A percentile compares a stretch with the other conserved stretches of the same genome.
These are phyloP conservation scores for Populus nigra DNA, from an alignment of 345 rosid genomes.

Conservation along the genomic window DNA sequence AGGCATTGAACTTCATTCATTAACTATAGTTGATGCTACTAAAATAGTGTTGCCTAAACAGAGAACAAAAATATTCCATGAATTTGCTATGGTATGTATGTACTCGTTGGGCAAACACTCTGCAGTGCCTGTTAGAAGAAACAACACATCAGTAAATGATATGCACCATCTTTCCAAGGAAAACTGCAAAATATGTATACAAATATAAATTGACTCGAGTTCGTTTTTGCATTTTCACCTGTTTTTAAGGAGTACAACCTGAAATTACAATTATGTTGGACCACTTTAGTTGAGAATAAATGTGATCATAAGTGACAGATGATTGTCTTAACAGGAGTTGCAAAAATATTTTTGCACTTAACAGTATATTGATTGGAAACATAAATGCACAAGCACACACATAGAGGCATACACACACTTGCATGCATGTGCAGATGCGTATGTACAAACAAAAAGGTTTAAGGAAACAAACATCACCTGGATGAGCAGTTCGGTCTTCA, in stretches of 20 bases:
- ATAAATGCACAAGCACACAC: background rate
- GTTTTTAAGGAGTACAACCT: background rate
- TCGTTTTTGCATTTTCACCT: background rate
- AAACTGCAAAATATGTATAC: no score
- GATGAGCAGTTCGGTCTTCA: slow-evolving; percentile 97
- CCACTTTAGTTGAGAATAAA: background rate
- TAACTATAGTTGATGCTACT: background rate
- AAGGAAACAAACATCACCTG: slow-evolving; percentile 60
- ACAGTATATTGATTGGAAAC: background rate
- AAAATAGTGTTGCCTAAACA: background rate
- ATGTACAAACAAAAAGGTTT: background rate
- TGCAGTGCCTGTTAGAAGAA: background rate
- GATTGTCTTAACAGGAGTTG: background rate
- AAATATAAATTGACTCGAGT: no score
- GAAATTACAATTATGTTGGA: background rate
- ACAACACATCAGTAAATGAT: background rate
- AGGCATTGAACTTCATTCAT: background rate
- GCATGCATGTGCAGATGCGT: background rate
- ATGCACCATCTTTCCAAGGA: no score
- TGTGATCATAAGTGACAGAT: background rate
- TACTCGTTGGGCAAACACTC: background rate
- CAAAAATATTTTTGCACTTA: background rate
- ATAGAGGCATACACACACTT: background rate
- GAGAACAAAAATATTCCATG: background rate
- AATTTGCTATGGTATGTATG: background rate